A percentile compares a stretch with the other conserved stretches of the same genome.
These are phyloP conservation scores for Carpediemonas membranifera DNA, from an alignment of 78 protist genomes.

Conservation along the genomic window DNA sequence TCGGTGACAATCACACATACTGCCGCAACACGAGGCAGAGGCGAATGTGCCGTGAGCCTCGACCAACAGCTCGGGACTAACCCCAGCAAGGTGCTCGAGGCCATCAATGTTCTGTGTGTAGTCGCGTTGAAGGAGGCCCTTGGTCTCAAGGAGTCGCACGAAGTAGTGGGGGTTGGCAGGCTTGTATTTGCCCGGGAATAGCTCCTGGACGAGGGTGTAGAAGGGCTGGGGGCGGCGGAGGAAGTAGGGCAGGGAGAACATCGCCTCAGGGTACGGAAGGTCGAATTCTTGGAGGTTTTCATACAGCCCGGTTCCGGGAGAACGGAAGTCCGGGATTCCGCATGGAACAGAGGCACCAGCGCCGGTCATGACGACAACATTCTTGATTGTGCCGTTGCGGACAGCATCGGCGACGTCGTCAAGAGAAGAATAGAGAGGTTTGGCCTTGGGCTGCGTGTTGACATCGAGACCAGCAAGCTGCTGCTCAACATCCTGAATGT, in stretches of 20 bases:
- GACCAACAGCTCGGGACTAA: slow-evolving; percentile 37
- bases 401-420: too few relatives aligned
- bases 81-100: slow-evolving; percentile 58
- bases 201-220: slow-evolving; percentile 54
- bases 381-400: too few relatives aligned
- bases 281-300: slow-evolving; percentile 55
- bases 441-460: too few relatives aligned
- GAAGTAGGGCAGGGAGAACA: slow-evolving; percentile 52
- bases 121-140: slow-evolving; percentile 51
- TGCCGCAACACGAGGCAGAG: slow-evolving; percentile 23
- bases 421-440: too few relatives aligned
- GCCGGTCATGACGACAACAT: slow-evolving; percentile 1
- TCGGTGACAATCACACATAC: neutral
- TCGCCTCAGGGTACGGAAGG: slow-evolving; percentile 55
- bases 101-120: slow-evolving; percentile 87
- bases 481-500: too few relatives aligned
- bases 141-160: slow-evolving; percentile 44
- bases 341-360: slow-evolving; percentile 17
- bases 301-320: slow-evolving; percentile 67
- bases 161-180: slow-evolving; percentile 70
- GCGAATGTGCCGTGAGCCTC: slow-evolving; percentile 74
- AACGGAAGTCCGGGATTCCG: slow-evolving; percentile 38
- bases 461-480: too few relatives aligned
- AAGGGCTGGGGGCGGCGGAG: slow-evolving; percentile 62
- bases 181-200: slow-evolving; percentile 26